A percentile compares a stretch with the other conserved stretches of the same genome.
Conservation (phyloP, 345 rosid species). For the Gynandropsis gynandra region DNA sequence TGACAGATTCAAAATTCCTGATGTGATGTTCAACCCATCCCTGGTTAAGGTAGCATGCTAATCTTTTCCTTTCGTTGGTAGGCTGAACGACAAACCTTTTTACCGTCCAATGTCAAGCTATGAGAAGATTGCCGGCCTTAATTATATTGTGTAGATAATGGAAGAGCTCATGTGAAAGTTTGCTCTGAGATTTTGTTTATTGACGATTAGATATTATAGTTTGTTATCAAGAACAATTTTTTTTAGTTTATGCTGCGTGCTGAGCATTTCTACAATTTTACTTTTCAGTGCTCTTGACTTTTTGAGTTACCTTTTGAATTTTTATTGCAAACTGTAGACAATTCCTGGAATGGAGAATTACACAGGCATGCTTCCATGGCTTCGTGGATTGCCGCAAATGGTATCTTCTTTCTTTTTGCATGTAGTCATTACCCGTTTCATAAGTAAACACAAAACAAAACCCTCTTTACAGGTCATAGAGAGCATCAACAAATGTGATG, state of each 20-base stretch:
- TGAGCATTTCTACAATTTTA: not conserved
- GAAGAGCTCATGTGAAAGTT: no score
- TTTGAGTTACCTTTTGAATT: not conserved
- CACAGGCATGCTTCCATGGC: conserved; percentile 46
- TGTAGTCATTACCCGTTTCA: conserved; percentile 9
- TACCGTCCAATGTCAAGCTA: no score
- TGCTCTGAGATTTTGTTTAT: no score
- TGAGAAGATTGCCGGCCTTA: no score
- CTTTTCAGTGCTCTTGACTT: not conserved
- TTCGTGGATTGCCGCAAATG: conserved; percentile 93
- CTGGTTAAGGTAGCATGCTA: conserved; percentile 51
- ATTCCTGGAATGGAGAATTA: conserved; percentile 82
- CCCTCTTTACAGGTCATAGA: conserved; percentile 68
- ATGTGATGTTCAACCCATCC: conserved; percentile 86
- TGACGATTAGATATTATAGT: no score
- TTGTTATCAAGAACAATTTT: no score
- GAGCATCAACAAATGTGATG: conserved; percentile 89
- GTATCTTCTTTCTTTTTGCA: conserved; percentile 28
- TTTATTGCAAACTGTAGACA: conserved; percentile 39
- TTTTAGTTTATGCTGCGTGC: no score
- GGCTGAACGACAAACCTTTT: no score
- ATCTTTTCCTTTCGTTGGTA: not conserved
- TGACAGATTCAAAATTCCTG: conserved; percentile 95
- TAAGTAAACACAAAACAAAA: not conserved
- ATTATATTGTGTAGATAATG: no score